phyloP scores from a whole-genome alignment of 345 rosid genomes.

The Capsella bursapastoris region DNA sequence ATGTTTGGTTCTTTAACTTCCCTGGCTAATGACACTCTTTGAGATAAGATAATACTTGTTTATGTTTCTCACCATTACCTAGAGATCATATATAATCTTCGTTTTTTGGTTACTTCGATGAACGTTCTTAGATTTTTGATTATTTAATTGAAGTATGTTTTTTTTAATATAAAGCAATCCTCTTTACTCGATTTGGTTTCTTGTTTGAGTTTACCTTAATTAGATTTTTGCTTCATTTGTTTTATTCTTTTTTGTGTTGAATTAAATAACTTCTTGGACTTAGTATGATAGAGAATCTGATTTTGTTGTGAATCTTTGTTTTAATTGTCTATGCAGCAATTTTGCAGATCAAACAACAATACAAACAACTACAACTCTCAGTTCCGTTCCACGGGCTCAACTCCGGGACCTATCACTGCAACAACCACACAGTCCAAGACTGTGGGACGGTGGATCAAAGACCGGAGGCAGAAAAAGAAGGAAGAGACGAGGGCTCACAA shows the following conservation, averaged over 20 bases:
- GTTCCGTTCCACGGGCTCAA: conserved; percentile 46
- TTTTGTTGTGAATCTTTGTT: not conserved
- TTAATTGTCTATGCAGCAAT: conserved; percentile 48
- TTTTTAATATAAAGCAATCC: not conserved
- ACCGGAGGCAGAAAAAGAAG: conserved; percentile 82
- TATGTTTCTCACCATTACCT: conserved; percentile 9
- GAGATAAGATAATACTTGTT: not conserved
- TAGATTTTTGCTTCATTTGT: not conserved
- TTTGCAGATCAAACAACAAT: conserved; percentile 54
- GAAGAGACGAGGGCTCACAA: conserved; percentile 83
- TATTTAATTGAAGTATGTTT: not conserved
- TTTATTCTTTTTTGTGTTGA: not conserved
- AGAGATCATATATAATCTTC: conserved; percentile 9
- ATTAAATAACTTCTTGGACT: not conserved
- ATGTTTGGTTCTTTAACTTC: not conserved
- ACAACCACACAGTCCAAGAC: conserved; percentile 68
- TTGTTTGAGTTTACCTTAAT: not conserved
- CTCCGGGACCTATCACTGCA: conserved; percentile 45
- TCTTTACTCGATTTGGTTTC: conserved; percentile 20
- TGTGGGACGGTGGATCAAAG: conserved; percentile 86
- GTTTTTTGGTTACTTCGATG: conserved; percentile 7
- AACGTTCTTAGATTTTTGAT: not conserved
- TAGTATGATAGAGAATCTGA: not conserved
- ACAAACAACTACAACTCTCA: conserved; percentile 33
- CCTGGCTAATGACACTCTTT: not conserved